phyloP scores from a whole-genome alignment of 306 rosid genomes.

The Quercus variabilis region DNA sequence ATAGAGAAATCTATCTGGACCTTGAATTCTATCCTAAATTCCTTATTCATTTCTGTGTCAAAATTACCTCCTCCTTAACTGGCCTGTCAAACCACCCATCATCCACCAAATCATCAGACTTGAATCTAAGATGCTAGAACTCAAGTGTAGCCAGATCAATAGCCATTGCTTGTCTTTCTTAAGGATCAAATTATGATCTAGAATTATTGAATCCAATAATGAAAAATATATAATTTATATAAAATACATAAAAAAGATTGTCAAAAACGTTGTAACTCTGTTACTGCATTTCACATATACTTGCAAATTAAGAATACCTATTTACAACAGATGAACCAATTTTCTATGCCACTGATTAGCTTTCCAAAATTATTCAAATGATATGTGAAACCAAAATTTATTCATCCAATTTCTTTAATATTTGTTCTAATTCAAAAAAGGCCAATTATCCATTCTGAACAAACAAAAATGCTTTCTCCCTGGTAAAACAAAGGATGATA shows the following conservation, averaged over 20 bases:
- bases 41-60: no score
- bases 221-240: not conserved
- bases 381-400: constrained; percentile 1
- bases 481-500: constrained; percentile 23
- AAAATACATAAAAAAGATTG: no score
- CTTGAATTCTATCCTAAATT: no score
- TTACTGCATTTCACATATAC: not conserved
- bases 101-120: no score
- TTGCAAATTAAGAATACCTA: not conserved
- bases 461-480: constrained; percentile 10
- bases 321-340: not conserved
- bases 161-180: no score
- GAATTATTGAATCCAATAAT: not conserved
- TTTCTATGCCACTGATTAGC: not conserved
- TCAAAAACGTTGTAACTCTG: not conserved
- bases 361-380: not conserved
- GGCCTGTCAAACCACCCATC: no score
- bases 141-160: no score
- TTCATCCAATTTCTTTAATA: constrained; percentile 3
- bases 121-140: no score
- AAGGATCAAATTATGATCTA: not conserved
- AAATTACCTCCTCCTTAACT: no score
- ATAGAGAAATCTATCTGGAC: no score
- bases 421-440: not conserved
- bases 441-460: constrained; percentile 7